phyloP scores from a whole-genome alignment of 768 basidiomycete genomes.

The Xerocomus brunneocitrinus region DNA sequence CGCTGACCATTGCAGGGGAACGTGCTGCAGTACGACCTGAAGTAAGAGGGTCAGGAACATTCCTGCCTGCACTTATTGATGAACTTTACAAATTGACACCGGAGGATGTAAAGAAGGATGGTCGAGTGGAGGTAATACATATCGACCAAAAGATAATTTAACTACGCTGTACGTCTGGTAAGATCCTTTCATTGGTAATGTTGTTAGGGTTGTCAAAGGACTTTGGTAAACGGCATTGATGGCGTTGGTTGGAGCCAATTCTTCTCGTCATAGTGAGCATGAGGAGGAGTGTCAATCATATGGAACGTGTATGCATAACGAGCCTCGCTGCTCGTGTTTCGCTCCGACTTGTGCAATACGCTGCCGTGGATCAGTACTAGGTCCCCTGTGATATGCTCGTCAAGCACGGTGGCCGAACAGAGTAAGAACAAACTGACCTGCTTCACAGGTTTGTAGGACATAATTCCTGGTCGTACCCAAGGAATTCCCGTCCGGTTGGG shows the following conservation, averaged over 20 bases:
- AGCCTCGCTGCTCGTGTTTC: conserved; percentile 74
- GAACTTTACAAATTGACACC: conserved; percentile 47
- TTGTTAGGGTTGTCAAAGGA: conserved; percentile 37
- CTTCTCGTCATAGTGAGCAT: conserved; percentile 77
- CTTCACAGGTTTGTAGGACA: conserved; percentile 64
- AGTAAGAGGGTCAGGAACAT: conserved; percentile 60
- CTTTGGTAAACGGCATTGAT: conserved; percentile 73
- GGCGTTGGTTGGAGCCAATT: conserved; percentile 93
- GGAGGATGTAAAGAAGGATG: conserved; percentile 28
- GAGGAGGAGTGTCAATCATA: conserved; percentile 77
- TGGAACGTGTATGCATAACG: conserved; percentile 96
- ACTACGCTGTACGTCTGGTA: not conserved
- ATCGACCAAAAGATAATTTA: not conserved
- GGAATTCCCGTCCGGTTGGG: conserved; percentile 13
- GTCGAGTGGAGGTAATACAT: conserved; percentile 24
- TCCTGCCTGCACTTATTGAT: conserved; percentile 62
- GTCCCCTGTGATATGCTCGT: conserved; percentile 50
- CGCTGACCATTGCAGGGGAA: conserved; percentile 59
- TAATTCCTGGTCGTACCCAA: conserved; percentile 40
- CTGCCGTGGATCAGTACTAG: conserved; percentile 91
- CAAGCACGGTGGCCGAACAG: not conserved
- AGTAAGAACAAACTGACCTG: conserved; percentile 42
- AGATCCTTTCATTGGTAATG: not conserved
- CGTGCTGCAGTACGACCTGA: conserved; percentile 46
- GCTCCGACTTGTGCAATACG: conserved; percentile 88